phyloP scores from a whole-genome alignment of 305 asterid genomes.

The Withania somnifera region DNA sequence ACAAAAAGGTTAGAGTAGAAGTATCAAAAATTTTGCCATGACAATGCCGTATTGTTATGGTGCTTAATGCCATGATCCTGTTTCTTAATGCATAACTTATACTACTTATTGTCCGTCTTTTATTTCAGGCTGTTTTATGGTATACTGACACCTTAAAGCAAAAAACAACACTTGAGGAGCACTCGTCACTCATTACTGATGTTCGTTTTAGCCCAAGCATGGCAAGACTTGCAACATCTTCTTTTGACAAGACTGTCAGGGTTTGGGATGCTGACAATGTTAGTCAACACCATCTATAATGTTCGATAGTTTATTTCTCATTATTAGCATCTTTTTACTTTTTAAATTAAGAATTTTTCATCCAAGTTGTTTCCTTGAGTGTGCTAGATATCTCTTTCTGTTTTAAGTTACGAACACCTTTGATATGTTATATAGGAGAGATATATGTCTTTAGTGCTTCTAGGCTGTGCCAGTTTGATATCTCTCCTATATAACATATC shows the following conservation, averaged over 20 bases:
- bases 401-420: no score
- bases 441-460: not conserved
- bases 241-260: conserved; percentile 89
- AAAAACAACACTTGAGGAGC: conserved; percentile 84
- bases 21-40: not conserved
- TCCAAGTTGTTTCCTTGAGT: not conserved
- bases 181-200: conserved; percentile 70
- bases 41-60: not conserved
- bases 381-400: not conserved
- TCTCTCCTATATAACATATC: not conserved
- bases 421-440: no score
- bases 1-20: conserved; percentile 55
- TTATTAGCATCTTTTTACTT: not conserved
- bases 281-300: conserved; percentile 18
- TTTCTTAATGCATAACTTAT: not conserved
- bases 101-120: not conserved
- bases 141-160: conserved; percentile 63
- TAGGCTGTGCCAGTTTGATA: not conserved
- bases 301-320: not conserved
- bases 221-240: conserved; percentile 95
- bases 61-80: not conserved
- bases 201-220: conserved; percentile 94
- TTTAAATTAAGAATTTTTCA: not conserved
- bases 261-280: conserved; percentile 97
- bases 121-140: conserved; percentile 87